phyloP scores from a whole-genome alignment of 169 alveolate genomes.

The Prorocentrum cordatum region DNA sequence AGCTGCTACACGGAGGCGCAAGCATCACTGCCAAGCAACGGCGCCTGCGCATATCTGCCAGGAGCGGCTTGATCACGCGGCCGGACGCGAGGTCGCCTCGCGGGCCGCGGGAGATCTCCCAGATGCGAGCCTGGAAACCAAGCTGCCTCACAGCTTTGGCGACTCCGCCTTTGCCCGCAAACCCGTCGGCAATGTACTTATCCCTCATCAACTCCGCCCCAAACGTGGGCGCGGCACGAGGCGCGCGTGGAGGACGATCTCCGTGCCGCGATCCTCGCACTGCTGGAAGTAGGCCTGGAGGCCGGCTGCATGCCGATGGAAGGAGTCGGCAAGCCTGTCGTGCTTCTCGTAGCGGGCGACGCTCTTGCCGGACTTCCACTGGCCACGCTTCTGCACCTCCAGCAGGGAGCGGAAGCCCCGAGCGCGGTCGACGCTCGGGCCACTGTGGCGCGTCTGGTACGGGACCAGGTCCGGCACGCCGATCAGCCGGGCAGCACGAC shows the following conservation, averaged over 20 bases:
- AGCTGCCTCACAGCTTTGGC: not conserved
- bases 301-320: not conserved
- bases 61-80: too few relatives aligned
- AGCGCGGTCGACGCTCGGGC: not conserved
- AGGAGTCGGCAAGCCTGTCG: not conserved
- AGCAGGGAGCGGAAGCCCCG: not conserved
- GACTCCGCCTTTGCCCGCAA: not conserved
- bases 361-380: not conserved
- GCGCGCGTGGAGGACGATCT: not conserved
- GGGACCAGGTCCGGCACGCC: not conserved
- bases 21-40: too few relatives aligned
- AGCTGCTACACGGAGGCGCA: too few relatives aligned
- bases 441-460: constrained; percentile 14
- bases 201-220: not conserved
- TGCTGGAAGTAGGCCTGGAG: too few relatives aligned
- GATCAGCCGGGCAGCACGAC: not conserved
- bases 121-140: not conserved
- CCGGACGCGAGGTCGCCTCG: not conserved
- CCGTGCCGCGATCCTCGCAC: not conserved
- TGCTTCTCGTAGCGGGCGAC: constrained; percentile 13
- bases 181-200: not conserved
- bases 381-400: not conserved
- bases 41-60: too few relatives aligned
- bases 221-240: not conserved
- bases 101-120: not conserved